Evolutionary conservation across 2,329 filamentous ascomycete genomes (phyloP), one percentile per base, ranked within the genome.

Genomic region (Fusarium verrucosum): DNA sequence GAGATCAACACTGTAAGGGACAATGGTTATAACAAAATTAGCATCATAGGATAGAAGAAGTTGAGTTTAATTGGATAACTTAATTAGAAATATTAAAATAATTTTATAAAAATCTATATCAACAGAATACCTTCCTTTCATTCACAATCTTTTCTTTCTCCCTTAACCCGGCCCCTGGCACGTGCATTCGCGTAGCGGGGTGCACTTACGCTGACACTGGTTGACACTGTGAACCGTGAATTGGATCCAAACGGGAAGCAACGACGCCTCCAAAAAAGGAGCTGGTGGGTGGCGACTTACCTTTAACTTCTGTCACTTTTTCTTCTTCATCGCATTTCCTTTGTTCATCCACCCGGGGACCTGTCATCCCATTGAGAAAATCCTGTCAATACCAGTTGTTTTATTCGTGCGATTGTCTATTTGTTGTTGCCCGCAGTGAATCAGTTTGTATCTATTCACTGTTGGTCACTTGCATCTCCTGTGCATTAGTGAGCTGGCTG

Each of bases 141-240:
- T 32, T 32, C 30, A 32, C 30, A 13, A 32, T 9, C 30, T 6
- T 32, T 32, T 32, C 30, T 16, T 32, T 32, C 30, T 9, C 14
- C 7, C 4, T n/a, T 32, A 8, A 14, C 14, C 19, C 23, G 54
- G 30, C 44, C 40, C 46, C 20, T 33, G 26, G 9, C 73, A 76
- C 72, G 73, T 75, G 74, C 71, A 59, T 73, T 72, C 76, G 74
- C 72, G 75, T 74, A 69, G 71, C 51, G 72, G 66, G 69, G 69
- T 72, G 68, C 38, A 54, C 46, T 54, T 33, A 30, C 26, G 10
- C 57, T 23, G 64, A 50, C 62, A 68, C 56, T 62, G 57, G 10
- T 55, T 23, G 64, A 50, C 62, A 68, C 56, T 62, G 57, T 62
- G 68, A 72, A 73, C 63, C 73, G 75, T 77, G 74, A 69, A 69